A percentile compares a stretch with the other conserved stretches of the same genome.
Conservation (phyloP, 768 basidiomycete genomes). For the Leccinum pellstonianum region DNA sequence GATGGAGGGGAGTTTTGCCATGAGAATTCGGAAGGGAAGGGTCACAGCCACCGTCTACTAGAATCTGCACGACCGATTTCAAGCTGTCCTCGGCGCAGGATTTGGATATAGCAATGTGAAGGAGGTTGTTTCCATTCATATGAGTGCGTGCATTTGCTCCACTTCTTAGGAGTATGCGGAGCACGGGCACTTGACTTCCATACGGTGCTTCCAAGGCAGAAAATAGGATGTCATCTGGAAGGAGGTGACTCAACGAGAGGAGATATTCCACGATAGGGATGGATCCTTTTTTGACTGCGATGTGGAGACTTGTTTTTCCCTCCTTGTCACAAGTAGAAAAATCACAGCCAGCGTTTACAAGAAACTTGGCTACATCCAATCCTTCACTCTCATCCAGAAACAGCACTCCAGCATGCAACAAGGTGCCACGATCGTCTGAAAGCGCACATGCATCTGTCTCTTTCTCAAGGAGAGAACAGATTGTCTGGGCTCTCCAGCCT, state of each 20-base stretch:
- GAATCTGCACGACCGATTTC: neutral
- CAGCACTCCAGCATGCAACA: neutral
- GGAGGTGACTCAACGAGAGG: neutral
- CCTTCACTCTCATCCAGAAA: neutral
- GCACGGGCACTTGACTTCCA: neutral
- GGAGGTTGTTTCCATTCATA: neutral
- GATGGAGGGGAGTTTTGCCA: neutral
- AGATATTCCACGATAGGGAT: neutral
- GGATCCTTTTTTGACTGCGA: neutral
- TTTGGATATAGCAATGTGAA: neutral
- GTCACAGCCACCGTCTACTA: slow-evolving; percentile 6
- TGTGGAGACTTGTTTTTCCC: neutral
- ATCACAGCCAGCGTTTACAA: neutral
- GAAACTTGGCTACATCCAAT: neutral
- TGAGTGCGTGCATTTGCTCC: neutral
- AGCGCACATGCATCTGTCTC: neutral
- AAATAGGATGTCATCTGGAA: slow-evolving; percentile 6
- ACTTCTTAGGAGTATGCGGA: neutral
- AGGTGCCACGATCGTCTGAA: neutral
- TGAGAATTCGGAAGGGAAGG: neutral
- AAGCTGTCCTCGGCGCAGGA: neutral
- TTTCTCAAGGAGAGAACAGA: neutral
- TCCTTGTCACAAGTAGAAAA: neutral
- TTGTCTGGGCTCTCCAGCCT: neutral
- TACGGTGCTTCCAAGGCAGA: neutral